Evolutionary conservation across 2,329 filamentous ascomycete genomes (phyloP).

Genomic region (Colletotrichum limetticola): DNA sequence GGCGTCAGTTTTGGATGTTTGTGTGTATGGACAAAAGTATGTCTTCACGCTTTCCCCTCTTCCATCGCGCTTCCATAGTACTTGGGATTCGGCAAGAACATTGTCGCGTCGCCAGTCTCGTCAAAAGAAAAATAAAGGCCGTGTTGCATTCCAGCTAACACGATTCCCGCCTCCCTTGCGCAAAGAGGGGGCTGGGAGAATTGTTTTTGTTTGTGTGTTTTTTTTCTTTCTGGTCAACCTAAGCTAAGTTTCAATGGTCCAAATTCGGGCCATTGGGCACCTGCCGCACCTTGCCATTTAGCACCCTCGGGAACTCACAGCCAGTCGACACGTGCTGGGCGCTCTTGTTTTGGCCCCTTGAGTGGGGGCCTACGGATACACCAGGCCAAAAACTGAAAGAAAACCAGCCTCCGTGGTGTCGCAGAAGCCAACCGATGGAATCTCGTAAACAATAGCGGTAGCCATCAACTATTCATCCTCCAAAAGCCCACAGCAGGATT

Average conservation of each 20-base stretch:
- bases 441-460: neutral
- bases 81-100: neutral
- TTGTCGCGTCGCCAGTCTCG: neutral
- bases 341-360: neutral
- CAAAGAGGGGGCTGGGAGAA: neutral
- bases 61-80: neutral
- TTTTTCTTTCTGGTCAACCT: neutral
- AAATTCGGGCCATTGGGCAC: neutral
- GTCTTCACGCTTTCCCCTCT: neutral
- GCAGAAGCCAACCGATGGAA: neutral
- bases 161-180: conserved; percentile 1
- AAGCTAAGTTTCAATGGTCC: neutral
- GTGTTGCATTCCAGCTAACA: neutral
- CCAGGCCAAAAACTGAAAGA: neutral
- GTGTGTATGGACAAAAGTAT: neutral
- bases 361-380: neutral
- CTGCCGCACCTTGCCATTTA: neutral
- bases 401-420: neutral
- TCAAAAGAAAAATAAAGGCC: neutral
- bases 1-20: neutral
- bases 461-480: neutral
- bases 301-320: neutral
- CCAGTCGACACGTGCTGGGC: neutral
- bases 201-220: neutral
- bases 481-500: no score